Base-by-base conservation (phyloP, 2,329 filamentous ascomycete species). In the Penicillium polonicum region DNA sequence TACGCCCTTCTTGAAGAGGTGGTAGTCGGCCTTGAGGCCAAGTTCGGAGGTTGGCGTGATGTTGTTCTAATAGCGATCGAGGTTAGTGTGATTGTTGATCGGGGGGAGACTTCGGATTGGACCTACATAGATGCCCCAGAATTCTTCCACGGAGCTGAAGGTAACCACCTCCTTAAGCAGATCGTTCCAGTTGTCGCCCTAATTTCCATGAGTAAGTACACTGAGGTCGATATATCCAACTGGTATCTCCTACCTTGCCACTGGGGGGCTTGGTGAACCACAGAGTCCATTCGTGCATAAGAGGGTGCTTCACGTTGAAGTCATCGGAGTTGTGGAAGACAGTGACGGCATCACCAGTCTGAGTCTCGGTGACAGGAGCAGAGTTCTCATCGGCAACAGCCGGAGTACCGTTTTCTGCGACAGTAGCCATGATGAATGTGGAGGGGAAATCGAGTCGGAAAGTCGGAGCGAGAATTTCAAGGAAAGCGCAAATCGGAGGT, bases 191-290 rank as follows among this genome's bases (percentile, higher is more conserved):
- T 97, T 97, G 78, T 97, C 92, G 65, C 91, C 92, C 91, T 96
- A 65, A 49, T 33, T 31, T 23, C 33, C 29, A 33, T 58, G 21
- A 48, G 59, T 67, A 52, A 70, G 65, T 41, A 23, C 36, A 21
- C 29, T 38, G 39, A 33, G 19, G 5, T 36, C 21, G 43, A 39
- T 29, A 25, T 35, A 52, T 49, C 19, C 25, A 31, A 25, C 81
- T 59, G 15, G 35, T 15, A 13, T 50, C 53, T 21, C 53, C 13
- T 78, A 94, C 92, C 88, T 95, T 97, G 80, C 92, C 92, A 75
- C 88, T 95, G 43, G 93, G 90, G 53, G 94, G 93, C 85, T 97
- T 97, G 71, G 93, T 97, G 83, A 97, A 99, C 95, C 95, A 99
- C 56, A 99, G 83, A 59, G 94, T 97, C 94, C 94, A 99, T 75